Evolutionary conservation across 2,329 filamentous ascomycete species (phyloP), one percentile per base, ranked within the genome.

Genomic region (Stylonectria norvegica): DNA sequence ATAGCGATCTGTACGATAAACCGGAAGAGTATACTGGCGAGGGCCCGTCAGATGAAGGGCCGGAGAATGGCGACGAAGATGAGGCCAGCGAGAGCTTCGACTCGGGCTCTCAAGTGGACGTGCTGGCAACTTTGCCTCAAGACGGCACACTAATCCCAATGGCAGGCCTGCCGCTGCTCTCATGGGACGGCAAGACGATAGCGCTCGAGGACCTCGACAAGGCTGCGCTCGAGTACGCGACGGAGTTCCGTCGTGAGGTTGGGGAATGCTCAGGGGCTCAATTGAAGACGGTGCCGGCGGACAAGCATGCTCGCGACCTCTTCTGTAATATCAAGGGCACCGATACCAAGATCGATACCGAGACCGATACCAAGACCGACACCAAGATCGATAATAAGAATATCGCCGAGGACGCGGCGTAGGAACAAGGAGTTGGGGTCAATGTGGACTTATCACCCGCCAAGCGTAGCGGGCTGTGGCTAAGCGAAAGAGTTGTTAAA

Each of bases 1-100:
- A 96, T 61, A 79, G 76, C 44, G 90, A 96, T 50, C 67, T 94
- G 5, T 81, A 80, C 43, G 76, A 79, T 27, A 59, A 73, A 2
- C 89, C 89, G 0, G 89, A 95, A 61, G 90, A 83, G 55, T 81
- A 78, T 45, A 53, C 63, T 7, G 53, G 54, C 2, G 53, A 49
- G 10, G 50, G 57, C n/a, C 34, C 57, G 12, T 34, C 49, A 20
- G 43, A 49, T 14, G 48, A 5, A 18, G 30, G 55, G 10, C 53
- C 49, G 25, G 44, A 52, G 37, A 51, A 58, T 28, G 47, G 52
- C 10, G 62, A 66, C 28, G 61, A 53, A 23, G 52, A 55, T 20
- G 50, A 49, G 15, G 36, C 64, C 4, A 57, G 45, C 2, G 40
- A 40, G 5, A 44, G 25, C n/a, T 65, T 73, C 19, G 69, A 72